These are phyloP conservation scores for Lecanoromycetidae sp. DNA, from an alignment of 2,329 filamentous ascomycete species.

Conservation along the genomic window DNA sequence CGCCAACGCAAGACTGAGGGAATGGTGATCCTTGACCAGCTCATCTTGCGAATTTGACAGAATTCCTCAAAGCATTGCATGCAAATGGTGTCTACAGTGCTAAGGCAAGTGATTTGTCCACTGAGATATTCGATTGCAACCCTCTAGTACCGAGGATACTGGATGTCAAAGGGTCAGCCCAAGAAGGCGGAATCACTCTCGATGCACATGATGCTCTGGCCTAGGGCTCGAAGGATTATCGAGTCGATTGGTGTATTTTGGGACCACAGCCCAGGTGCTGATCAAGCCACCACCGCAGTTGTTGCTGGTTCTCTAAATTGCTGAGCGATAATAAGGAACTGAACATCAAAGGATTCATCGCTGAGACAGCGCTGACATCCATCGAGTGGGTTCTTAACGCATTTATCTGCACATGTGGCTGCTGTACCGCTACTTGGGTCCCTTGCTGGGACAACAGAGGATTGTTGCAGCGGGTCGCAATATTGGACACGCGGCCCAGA, in stretches of 20 bases:
- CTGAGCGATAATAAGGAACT: neutral
- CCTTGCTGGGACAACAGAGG: slow-evolving; percentile 47
- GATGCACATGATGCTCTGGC: slow-evolving; percentile 54
- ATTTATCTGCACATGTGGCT: slow-evolving; percentile 70
- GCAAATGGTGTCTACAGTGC: too few relatives aligned
- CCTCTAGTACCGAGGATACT: slow-evolving; percentile 58
- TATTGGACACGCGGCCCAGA: slow-evolving; percentile 15
- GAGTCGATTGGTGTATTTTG: slow-evolving; percentile 45
- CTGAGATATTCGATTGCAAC: slow-evolving; percentile 32
- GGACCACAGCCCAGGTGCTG: slow-evolving; percentile 67
- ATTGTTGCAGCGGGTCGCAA: slow-evolving; percentile 31
- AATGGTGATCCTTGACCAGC: too few relatives aligned
- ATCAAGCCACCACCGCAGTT: slow-evolving; percentile 53
- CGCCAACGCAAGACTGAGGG: too few relatives aligned
- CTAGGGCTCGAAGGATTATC: slow-evolving; percentile 43
- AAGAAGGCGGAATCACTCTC: slow-evolving; percentile 55
- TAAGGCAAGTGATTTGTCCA: too few relatives aligned
- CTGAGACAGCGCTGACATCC: slow-evolving; percentile 67
- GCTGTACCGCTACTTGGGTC: slow-evolving; percentile 62
- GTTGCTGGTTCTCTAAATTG: slow-evolving; percentile 21
- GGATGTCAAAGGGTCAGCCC: slow-evolving; percentile 61
- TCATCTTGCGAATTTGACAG: too few relatives aligned
- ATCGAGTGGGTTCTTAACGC: slow-evolving; percentile 57
- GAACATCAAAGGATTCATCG: slow-evolving; percentile 41
- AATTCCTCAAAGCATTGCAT: too few relatives aligned